Conservation (phyloP, 2,329 filamentous ascomycete genomes). For the Aureobasidium musti region DNA sequence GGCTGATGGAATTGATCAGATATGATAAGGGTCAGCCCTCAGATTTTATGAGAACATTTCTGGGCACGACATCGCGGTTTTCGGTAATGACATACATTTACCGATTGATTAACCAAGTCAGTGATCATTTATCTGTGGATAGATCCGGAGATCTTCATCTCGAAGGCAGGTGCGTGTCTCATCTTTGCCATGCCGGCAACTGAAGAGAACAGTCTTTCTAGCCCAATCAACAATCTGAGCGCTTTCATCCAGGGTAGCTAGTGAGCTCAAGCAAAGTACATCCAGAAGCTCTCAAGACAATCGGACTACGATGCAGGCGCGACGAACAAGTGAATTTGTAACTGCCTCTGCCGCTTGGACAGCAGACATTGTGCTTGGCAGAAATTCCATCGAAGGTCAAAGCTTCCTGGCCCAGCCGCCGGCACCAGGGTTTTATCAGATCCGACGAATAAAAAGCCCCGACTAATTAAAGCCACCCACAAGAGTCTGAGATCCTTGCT, state of each 20-base stretch:
- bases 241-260: too few species aligned
- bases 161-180: conserved; percentile 8
- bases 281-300: too few species aligned
- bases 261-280: neutral
- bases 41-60: neutral
- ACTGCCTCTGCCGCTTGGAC: neutral
- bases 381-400: neutral
- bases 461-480: neutral
- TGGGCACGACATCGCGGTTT: neutral
- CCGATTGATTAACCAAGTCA: neutral
- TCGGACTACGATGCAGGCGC: too few species aligned
- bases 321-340: too few species aligned
- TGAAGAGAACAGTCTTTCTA: too few species aligned
- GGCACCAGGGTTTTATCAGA: conserved; percentile 9
- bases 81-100: neutral
- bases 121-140: conserved; percentile 14
- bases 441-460: neutral
- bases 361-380: neutral
- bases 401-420: neutral
- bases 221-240: neutral
- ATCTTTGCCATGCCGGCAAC: neutral
- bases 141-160: conserved; percentile 24
- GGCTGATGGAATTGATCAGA: neutral
- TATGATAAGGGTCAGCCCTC: neutral
- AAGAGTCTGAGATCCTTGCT: conserved; percentile 4